Percentiles rank a stretch among this genome's conserved stretches.
Evolutionary conservation across 192 early-diverging fungal genomes (phyloP).

Genomic region (Coemansia sp.): DNA sequence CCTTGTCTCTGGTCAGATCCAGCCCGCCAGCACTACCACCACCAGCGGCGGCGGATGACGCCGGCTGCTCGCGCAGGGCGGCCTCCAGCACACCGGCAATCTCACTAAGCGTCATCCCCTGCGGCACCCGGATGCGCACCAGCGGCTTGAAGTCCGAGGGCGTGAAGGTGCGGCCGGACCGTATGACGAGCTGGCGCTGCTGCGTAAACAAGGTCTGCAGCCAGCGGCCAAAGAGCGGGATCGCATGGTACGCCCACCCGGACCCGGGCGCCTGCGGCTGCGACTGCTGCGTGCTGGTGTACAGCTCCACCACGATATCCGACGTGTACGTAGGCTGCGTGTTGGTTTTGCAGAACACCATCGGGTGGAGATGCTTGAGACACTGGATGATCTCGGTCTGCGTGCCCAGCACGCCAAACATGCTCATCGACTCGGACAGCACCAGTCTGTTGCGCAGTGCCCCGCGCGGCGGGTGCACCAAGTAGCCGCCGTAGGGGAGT

Average conservation of each 20-base stretch:
- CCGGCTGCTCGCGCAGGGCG: too few species aligned
- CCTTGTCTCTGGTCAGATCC: slow-evolving; percentile 45
- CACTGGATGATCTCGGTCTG: slow-evolving; percentile 27
- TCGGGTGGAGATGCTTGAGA: slow-evolving; percentile 20
- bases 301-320: slow-evolving; percentile 23
- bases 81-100: slow-evolving; percentile 28
- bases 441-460: slow-evolving; percentile 17
- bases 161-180: slow-evolving; percentile 13
- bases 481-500: slow-evolving; percentile 32
- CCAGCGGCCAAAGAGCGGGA: slow-evolving; percentile 5
- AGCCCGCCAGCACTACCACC: neutral
- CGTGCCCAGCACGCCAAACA: slow-evolving; percentile 39
- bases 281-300: neutral
- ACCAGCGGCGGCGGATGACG: too few species aligned
- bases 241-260: slow-evolving; percentile 5
- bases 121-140: slow-evolving; percentile 30
- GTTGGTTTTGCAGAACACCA: slow-evolving; percentile 27
- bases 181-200: slow-evolving; percentile 34
- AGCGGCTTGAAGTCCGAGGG: slow-evolving; percentile 23
- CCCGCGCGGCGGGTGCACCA: slow-evolving; percentile 13
- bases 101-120: slow-evolving; percentile 39
- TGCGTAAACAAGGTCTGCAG: slow-evolving; percentile 17
- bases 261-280: neutral
- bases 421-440: slow-evolving; percentile 17
- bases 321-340: slow-evolving; percentile 8